Conservation (phyloP, 371 early-diverging fungal genomes). For the Sporodiniella umbellata region DNA sequence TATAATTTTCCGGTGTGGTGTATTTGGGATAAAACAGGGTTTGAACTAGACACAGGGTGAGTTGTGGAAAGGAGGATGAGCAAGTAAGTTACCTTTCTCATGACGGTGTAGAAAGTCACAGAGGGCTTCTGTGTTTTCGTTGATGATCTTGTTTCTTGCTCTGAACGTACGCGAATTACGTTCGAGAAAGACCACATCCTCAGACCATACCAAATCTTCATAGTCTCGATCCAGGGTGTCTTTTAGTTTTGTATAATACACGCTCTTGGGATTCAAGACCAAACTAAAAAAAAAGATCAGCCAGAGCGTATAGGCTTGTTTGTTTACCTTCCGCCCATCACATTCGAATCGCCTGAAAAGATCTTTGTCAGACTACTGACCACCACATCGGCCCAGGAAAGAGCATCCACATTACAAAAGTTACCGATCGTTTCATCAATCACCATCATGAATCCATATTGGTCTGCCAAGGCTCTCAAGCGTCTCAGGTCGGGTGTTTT, state of each 20-base stretch:
- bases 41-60: conserved; percentile 45
- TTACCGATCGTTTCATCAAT: conserved; percentile 95
- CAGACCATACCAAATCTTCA: conserved; percentile 86
- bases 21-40: conserved; percentile 85
- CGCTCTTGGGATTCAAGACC: conserved; percentile 77
- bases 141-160: conserved; percentile 68
- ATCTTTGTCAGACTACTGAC: conserved; percentile 93
- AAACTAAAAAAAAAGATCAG: too few species aligned
- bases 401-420: conserved; percentile 80
- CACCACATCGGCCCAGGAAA: conserved; percentile 81
- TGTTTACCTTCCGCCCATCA: conserved; percentile 91
- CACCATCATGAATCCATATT: conserved; percentile 74
- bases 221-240: conserved; percentile 50
- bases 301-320: background rate
- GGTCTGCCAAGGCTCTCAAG: conserved; percentile 72
- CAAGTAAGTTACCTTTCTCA: conserved; percentile 65
- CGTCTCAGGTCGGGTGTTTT: conserved; percentile 76
- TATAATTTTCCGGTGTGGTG: conserved; percentile 65
- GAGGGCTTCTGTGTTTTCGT: conserved; percentile 76
- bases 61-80: too few species aligned
- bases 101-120: conserved; percentile 68
- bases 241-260: conserved; percentile 55
- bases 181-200: conserved; percentile 92
- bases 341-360: conserved; percentile 93
- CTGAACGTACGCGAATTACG: conserved; percentile 90